Percentiles rank a stretch among this genome's conserved stretches.
Conservation (phyloP, 1,284 basidiomycete species). For the Trametes pubescens region DNA sequence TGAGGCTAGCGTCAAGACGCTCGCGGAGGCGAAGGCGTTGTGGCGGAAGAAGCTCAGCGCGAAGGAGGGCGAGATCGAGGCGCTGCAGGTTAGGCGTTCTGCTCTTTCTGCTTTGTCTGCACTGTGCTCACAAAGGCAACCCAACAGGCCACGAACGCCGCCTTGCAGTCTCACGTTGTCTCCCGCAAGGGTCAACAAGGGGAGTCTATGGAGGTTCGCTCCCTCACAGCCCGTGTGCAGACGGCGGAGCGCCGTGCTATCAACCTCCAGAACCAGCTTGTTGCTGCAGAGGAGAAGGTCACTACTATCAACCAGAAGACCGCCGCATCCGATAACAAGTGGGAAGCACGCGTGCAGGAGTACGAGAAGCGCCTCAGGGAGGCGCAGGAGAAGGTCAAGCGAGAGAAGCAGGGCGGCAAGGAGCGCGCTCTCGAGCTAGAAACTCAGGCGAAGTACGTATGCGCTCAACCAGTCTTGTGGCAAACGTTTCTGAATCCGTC, state of each 20-base stretch:
- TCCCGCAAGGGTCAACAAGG: conserved; percentile 71
- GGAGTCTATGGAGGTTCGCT: conserved; percentile 77
- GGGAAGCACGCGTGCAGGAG: conserved; percentile 93
- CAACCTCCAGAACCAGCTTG: conserved; percentile 85
- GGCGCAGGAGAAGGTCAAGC: conserved; percentile 94
- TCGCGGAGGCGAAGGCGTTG: conserved; percentile 83
- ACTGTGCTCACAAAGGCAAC: background rate
- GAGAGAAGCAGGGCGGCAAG: conserved; percentile 94
- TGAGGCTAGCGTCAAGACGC: conserved; percentile 86
- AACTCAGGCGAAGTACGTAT: conserved; percentile 69
- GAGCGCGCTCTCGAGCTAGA: conserved; percentile 80
- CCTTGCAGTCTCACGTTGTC: conserved; percentile 80
- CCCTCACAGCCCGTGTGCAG: conserved; percentile 74
- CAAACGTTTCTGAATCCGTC: conserved; percentile 4
- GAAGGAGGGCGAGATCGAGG: conserved; percentile 92
- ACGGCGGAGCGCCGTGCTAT: conserved; percentile 86
- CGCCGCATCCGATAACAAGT: conserved; percentile 79
- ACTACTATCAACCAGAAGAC: conserved; percentile 76
- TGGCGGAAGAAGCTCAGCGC: conserved; percentile 86
- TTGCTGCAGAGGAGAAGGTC: conserved; percentile 85
- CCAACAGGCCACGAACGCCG: conserved; percentile 72
- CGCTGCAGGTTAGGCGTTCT: conserved; percentile 70
- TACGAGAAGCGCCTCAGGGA: conserved; percentile 86
- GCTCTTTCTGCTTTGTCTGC: background rate
- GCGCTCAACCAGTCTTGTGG: conserved; percentile 4